Conservation (phyloP, 2,329 filamentous ascomycete species). For the Fusarium napiforme region DNA sequence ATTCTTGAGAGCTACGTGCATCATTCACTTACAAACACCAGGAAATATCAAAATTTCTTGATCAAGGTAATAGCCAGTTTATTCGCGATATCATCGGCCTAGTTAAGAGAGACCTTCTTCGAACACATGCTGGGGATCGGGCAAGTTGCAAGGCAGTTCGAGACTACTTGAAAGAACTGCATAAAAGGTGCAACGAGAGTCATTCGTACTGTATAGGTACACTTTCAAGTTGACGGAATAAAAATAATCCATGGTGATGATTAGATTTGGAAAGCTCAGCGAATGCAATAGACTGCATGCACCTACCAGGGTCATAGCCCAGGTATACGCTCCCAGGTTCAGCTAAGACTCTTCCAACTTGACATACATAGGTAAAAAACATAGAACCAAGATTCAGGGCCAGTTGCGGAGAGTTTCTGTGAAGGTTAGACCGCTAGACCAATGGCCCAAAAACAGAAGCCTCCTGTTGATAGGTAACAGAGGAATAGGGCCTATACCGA, state of each 20-base stretch:
- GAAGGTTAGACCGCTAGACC: too few relatives aligned
- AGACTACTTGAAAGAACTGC: background rate
- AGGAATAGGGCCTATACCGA: too few relatives aligned
- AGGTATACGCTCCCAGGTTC: background rate
- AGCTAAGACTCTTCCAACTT: background rate
- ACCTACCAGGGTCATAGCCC: background rate
- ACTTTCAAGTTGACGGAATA: background rate
- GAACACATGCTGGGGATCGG: background rate
- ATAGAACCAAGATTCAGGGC: background rate
- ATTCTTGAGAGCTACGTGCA: background rate
- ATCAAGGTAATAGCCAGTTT: background rate
- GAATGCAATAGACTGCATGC: background rate
- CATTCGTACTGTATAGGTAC: background rate
- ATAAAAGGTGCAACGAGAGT: background rate
- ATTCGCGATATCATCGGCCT: background rate
- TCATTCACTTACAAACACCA: rapidly evolving
- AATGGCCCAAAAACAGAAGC: too few relatives aligned
- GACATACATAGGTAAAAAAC: background rate
- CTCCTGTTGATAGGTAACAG: too few relatives aligned
- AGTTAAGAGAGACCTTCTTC: background rate
- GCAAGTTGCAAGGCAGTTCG: background rate
- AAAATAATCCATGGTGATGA: too few relatives aligned
- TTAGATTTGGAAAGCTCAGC: too few relatives aligned
- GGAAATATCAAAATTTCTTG: background rate
- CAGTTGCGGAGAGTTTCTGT: background rate